These are phyloP conservation scores for Dictyostelium brefeldianum DNA, from an alignment of 78 protist genomes.

Conservation along the genomic window DNA sequence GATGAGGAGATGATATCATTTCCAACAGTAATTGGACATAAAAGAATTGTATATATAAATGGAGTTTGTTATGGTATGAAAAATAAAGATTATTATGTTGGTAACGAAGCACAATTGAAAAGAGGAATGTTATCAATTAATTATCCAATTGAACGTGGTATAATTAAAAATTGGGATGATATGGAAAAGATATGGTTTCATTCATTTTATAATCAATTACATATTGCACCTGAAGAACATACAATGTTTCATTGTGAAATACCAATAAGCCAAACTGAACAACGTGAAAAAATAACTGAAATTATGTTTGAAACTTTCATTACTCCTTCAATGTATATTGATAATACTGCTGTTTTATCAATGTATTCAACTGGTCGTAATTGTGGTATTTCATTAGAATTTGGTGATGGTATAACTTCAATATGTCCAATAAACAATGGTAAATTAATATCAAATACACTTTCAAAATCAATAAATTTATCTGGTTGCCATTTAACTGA, in stretches of 20 bases:
- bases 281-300: no score
- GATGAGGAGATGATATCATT: no score
- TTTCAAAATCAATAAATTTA: slow-evolving; percentile 91
- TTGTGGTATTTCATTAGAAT: not conserved
- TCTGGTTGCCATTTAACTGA: slow-evolving; percentile 96
- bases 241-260: slow-evolving; percentile 61
- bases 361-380: not conserved
- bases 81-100: slow-evolving; percentile 86
- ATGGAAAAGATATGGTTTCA: no score
- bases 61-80: slow-evolving; percentile 77
- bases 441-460: slow-evolving; percentile 88
- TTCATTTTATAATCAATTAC: slow-evolving; percentile 92
- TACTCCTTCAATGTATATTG: slow-evolving; percentile 64
- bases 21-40: no score
- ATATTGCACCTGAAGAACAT: slow-evolving; percentile 78
- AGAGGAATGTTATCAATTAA: no score
- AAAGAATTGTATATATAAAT: no score
- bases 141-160: no score
- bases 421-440: slow-evolving; percentile 50
- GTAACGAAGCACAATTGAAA: no score
- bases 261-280: slow-evolving; percentile 67
- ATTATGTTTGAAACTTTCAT: slow-evolving; percentile 48
- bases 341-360: slow-evolving; percentile 70
- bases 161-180: no score
- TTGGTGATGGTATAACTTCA: slow-evolving; percentile 2